A percentile compares a stretch with the other conserved stretches of the same genome.
These are phyloP conservation scores for Acidomyces sp. DNA, from an alignment of 495 filamentous ascomycete species.

Conservation along the genomic window DNA sequence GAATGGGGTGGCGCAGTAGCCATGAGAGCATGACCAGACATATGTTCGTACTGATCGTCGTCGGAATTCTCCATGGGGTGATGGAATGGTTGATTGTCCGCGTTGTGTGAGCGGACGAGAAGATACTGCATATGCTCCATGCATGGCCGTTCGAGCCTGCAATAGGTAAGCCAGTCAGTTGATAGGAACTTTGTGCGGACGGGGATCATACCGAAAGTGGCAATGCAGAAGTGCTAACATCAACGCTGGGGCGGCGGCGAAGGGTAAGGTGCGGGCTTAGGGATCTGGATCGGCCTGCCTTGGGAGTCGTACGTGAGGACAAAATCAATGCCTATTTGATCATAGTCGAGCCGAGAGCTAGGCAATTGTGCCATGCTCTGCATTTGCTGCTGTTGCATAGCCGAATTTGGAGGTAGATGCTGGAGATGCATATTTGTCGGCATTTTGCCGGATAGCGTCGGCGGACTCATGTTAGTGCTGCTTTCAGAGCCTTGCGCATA, in stretches of 20 bases:
- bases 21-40: conserved; percentile 72
- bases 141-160: conserved; percentile 84
- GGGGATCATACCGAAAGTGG: conserved; percentile 7
- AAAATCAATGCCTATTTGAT: conserved; percentile 87
- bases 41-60: conserved; percentile 35
- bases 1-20: conserved; percentile 65
- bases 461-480: conserved; percentile 30
- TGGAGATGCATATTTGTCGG: conserved; percentile 12
- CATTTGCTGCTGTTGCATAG: conserved; percentile 4
- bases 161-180: conserved; percentile 16
- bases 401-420: background rate
- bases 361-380: conserved; percentile 17
- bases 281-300: conserved; percentile 8
- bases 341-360: conserved; percentile 52
- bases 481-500: conserved; percentile 33
- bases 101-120: conserved; percentile 42
- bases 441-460: conserved; percentile 21
- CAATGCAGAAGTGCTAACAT: background rate
- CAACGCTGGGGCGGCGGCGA: conserved; percentile 48
- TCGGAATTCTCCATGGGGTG: conserved; percentile 37
- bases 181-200: background rate
- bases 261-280: conserved; percentile 36
- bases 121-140: conserved; percentile 84
- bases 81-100: conserved; percentile 36
- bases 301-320: conserved; percentile 71